Percentiles rank a stretch among this genome's conserved stretches.
These are phyloP conservation scores for Pleurotus sapidus DNA, from an alignment of 768 basidiomycete genomes.

Conservation along the genomic window DNA sequence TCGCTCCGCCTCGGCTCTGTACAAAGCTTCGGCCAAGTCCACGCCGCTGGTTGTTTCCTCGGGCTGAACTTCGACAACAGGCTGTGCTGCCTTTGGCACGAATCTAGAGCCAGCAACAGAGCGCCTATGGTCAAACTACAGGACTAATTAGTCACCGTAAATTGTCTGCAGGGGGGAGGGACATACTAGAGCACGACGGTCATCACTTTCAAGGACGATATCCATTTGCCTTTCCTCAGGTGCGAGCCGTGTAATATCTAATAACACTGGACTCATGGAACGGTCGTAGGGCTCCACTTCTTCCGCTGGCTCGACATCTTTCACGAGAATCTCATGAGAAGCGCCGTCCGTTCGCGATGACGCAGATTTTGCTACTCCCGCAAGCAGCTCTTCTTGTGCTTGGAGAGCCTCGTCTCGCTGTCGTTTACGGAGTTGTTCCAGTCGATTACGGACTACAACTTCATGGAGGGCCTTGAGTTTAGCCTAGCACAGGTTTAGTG, in stretches of 20 bases:
- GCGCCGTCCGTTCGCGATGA: constrained; percentile 33
- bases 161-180: constrained; percentile 4
- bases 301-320: constrained; percentile 42
- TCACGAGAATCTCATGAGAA: background rate
- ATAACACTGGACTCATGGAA: constrained; percentile 80
- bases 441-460: constrained; percentile 92
- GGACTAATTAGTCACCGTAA: constrained; percentile 1
- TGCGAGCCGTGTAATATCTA: constrained; percentile 68
- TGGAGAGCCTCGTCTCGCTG: constrained; percentile 95
- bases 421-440: constrained; percentile 93
- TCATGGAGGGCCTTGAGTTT: constrained; percentile 92
- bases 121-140: constrained; percentile 76
- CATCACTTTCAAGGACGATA: constrained; percentile 68
- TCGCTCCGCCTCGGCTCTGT: constrained; percentile 87
- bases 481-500: constrained; percentile 46
- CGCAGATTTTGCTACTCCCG: constrained; percentile 67
- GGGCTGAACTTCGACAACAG: constrained; percentile 51
- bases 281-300: constrained; percentile 79
- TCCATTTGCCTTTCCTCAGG: constrained; percentile 82
- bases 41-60: constrained; percentile 60
- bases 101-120: constrained; percentile 83
- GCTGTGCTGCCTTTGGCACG: constrained; percentile 72
- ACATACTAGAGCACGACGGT: constrained; percentile 62
- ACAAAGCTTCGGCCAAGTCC: constrained; percentile 85
- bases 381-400: constrained; percentile 87